Evolutionary conservation across 78 protist species (phyloP), one percentile per base, ranked within the genome.

Genomic region (Dictyostelium citrinum): DNA sequence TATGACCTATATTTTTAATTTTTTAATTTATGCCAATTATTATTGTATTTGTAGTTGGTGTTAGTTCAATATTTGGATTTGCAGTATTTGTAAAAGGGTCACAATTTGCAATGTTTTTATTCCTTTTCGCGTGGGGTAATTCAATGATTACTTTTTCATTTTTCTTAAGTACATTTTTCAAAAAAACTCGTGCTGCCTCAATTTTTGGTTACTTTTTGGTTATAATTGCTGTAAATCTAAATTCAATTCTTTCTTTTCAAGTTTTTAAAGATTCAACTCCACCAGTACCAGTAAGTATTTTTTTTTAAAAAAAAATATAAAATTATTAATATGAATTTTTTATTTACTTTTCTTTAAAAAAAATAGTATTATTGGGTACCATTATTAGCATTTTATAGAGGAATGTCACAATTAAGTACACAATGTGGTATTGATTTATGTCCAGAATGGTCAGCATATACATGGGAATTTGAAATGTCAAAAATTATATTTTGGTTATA

Each of bases 71-170:
- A 10, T 78, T 79, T 67, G 43, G 49, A 67, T 88, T 88, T 35
- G 41, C 84, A 24, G 84, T 78, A 10, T 88, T 88, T 49, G 67
- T 67, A 9, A 49, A 78, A 37, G 85, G 79, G 1, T 78, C 84
- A 11, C 80, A 45, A 27, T 78, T 76, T 45, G 85, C 81, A 29
- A 88, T 95, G 90, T 22, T 84, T 16, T 33, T 95, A 22, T 60
- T 95, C 14, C 8, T 95, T 16, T 83, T 95, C 27, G 95, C 90
- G 6, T 95, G 95, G 96, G 95, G 95, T 20, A 67, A 84, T 67
- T 51, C 95, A n/a, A 20, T 79, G 67, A 67, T 95, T 17, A 81
- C 86, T 14, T 72, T 88, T n/a, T 74, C 95, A 45, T 90, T 95
- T 37, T 95, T 95, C 35, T 29, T 95, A n/a, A 45, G 88, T 8